A percentile compares a stretch with the other conserved stretches of the same genome.
Evolutionary conservation across 495 filamentous ascomycete species (phyloP).

Genomic region (Aeminium ludgeri): DNA sequence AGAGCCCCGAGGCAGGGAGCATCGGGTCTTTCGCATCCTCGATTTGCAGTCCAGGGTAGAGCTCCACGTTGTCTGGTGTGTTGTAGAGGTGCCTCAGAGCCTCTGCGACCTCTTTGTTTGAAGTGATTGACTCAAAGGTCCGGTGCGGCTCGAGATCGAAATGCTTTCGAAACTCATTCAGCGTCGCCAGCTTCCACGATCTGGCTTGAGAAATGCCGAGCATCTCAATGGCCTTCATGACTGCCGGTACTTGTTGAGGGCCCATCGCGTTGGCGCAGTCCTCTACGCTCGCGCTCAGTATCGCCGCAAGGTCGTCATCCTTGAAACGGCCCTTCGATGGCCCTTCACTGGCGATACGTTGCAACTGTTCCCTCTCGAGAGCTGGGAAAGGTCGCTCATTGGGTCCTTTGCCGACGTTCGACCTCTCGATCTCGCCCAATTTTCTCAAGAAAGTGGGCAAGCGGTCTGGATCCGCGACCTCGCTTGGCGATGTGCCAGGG

Average conservation of each 20-base stretch:
- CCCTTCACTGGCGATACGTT: slow-evolving; percentile 4
- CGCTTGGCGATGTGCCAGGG: slow-evolving; percentile 16
- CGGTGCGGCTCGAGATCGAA: slow-evolving; percentile 59
- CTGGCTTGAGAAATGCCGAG: slow-evolving; percentile 74
- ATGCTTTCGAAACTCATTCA: slow-evolving; percentile 79
- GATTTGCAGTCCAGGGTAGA: slow-evolving; percentile 68
- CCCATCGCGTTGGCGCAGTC: slow-evolving; percentile 40
- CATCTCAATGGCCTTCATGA: slow-evolving; percentile 62
- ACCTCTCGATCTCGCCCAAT: slow-evolving; percentile 19
- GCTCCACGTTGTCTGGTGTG: slow-evolving; percentile 60
- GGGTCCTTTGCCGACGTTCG: slow-evolving; percentile 19
- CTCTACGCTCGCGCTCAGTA: slow-evolving; percentile 38
- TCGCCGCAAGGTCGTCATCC: slow-evolving; percentile 45
- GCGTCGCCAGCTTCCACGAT: slow-evolving; percentile 61
- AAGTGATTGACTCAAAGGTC: slow-evolving; percentile 74
- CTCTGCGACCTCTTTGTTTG: slow-evolving; percentile 54
- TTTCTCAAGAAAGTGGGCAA: neutral
- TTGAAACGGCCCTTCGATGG: slow-evolving; percentile 37
- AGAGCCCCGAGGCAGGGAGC: slow-evolving; percentile 63
- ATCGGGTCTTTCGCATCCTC: slow-evolving; percentile 63
- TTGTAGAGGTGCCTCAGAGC: slow-evolving; percentile 62
- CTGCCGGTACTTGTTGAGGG: slow-evolving; percentile 53
- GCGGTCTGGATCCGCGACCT: slow-evolving; percentile 5
- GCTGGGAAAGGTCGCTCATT: slow-evolving; percentile 38
- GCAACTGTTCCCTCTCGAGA: slow-evolving; percentile 31